These are phyloP conservation scores for Fusarium coicis DNA, from an alignment of 2,329 filamentous ascomycete species.

Conservation along the genomic window DNA sequence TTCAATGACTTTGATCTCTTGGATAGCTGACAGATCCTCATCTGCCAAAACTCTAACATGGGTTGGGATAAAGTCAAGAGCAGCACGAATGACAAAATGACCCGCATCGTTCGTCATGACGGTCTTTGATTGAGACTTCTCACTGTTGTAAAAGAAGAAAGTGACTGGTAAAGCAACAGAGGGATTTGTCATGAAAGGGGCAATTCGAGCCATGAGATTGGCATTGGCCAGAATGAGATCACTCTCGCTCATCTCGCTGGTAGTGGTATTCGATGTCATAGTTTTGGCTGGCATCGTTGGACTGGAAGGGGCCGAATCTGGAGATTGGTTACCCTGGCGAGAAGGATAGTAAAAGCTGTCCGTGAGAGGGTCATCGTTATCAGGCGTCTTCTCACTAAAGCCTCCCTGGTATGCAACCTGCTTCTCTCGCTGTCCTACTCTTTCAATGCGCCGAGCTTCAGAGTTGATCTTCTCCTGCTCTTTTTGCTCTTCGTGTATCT, in stretches of 20 bases:
- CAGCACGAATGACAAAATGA: conserved; percentile 84
- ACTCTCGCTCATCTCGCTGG: conserved; percentile 74
- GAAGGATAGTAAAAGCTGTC: conserved; percentile 47
- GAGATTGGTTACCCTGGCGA: conserved; percentile 49
- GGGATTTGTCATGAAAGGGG: conserved; percentile 89
- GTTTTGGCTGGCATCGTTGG: conserved; percentile 55
- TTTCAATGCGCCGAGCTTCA: conserved; percentile 82
- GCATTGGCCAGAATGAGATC: conserved; percentile 84
- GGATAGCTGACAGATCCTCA: conserved; percentile 83
- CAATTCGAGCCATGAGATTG: conserved; percentile 86
- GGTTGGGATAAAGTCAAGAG: conserved; percentile 90
- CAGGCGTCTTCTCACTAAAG: conserved; percentile 75
- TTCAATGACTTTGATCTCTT: conserved; percentile 81
- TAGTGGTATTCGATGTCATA: conserved; percentile 43
- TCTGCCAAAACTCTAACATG: conserved; percentile 88
- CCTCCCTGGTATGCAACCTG: conserved; percentile 75
- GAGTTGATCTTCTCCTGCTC: conserved; percentile 75
- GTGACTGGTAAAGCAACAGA: conserved; percentile 82
- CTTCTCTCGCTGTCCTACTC: conserved; percentile 76
- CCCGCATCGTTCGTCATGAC: conserved; percentile 88
- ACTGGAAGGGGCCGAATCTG: conserved; percentile 56
- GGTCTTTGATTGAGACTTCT: conserved; percentile 83
- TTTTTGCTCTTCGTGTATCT: conserved; percentile 57
- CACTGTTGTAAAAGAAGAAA: conserved; percentile 93
- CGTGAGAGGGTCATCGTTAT: conserved; percentile 52